Conservation (phyloP, 345 rosid species). For the Lenwebbia sp. region DNA sequence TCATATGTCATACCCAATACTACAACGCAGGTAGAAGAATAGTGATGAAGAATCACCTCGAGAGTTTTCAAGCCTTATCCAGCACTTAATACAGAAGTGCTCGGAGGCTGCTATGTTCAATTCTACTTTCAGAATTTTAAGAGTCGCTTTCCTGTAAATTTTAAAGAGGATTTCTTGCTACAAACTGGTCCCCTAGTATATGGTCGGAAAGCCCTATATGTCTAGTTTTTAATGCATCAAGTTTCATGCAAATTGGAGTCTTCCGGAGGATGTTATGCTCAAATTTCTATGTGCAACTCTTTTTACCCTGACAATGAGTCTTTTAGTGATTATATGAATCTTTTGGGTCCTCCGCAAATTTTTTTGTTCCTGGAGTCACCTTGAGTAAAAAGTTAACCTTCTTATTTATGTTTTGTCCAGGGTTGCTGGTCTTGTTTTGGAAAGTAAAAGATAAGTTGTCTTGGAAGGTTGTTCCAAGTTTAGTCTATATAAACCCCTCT, state of each 20-base stretch:
- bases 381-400: neutral
- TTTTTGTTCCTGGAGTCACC: neutral
- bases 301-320: neutral
- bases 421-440: neutral
- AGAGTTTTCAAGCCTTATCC: neutral
- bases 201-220: neutral
- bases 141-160: neutral
- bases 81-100: neutral
- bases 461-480: neutral
- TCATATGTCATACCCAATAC: neutral
- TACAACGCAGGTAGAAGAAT: neutral
- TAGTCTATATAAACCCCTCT: neutral
- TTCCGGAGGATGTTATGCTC: neutral
- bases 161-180: neutral
- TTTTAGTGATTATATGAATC: neutral
- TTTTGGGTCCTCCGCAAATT: neutral
- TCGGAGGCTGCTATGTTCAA: neutral
- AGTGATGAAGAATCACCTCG: neutral
- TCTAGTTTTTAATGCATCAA: neutral
- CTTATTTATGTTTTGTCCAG: neutral
- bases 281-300: neutral
- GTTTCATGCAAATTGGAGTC: neutral
- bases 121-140: neutral
- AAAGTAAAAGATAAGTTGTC: neutral
- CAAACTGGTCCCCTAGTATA: neutral